Percentiles rank a stretch among this genome's conserved stretches.
phyloP scores from a whole-genome alignment of 306 rosid genomes.

The Carpinus fangiana region DNA sequence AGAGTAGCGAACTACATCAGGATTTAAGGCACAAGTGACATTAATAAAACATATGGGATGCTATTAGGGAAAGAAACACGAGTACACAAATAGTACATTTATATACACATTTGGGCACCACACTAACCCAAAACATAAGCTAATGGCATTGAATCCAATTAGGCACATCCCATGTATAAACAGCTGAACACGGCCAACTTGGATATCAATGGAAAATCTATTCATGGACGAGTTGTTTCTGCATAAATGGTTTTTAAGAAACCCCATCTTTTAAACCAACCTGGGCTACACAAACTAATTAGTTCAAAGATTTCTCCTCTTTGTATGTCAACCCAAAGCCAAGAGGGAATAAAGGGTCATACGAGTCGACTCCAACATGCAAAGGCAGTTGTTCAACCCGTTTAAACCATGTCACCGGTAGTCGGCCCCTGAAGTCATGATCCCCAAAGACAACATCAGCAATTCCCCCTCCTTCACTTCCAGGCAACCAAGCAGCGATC shows the following conservation, averaged over 20 bases:
- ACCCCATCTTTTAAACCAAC: conserved; percentile 8
- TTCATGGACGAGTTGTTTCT: background rate
- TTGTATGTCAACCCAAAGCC: conserved; percentile 57
- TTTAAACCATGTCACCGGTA: conserved; percentile 82
- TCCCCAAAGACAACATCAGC: conserved; percentile 77
- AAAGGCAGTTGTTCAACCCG: conserved; percentile 48
- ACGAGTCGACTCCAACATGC: conserved; percentile 26
- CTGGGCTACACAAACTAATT: conserved; percentile 13
- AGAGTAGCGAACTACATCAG: background rate
- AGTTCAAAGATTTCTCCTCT: conserved; percentile 13
- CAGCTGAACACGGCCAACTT: too few species aligned
- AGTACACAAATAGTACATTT: too few species aligned
- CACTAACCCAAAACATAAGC: too few species aligned
- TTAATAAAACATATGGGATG: background rate
- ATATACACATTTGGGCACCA: too few species aligned
- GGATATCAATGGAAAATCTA: too few species aligned
- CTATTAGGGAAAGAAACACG: too few species aligned
- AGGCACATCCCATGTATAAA: background rate
- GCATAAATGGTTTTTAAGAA: background rate
- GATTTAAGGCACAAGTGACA: background rate
- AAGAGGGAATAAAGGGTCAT: conserved; percentile 71
- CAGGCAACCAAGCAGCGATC: conserved; percentile 95
- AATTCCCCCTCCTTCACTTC: conserved; percentile 80
- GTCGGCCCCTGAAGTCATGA: conserved; percentile 64
- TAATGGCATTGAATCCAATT: too few species aligned